phyloP scores from a whole-genome alignment of 1,284 basidiomycete genomes.

The Tilletia horrida region DNA sequence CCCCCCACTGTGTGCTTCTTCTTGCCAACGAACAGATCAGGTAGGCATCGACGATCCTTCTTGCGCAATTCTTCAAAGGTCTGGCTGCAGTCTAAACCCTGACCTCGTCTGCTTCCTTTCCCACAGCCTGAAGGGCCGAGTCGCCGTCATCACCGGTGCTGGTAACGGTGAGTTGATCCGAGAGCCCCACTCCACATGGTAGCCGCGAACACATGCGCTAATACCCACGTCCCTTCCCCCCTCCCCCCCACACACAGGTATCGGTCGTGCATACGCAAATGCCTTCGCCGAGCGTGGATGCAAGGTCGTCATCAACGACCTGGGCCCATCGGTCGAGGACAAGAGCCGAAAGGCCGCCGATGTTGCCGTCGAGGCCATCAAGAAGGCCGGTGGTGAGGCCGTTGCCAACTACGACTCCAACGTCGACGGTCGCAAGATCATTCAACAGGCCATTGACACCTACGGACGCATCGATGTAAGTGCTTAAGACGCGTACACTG shows the following conservation, averaged over 20 bases:
- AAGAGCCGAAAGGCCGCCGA: conserved; percentile 84
- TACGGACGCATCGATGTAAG: conserved; percentile 69
- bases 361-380: conserved; percentile 81
- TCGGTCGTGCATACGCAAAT: conserved; percentile 26
- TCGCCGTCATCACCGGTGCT: conserved; percentile 89
- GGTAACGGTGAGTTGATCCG: conserved; percentile 69
- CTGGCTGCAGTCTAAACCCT: background rate
- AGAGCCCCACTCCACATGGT: too few species aligned
- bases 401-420: conserved; percentile 79
- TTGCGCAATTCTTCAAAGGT: too few species aligned
- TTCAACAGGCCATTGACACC: conserved; percentile 79
- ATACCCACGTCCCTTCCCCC: background rate
- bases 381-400: conserved; percentile 63
- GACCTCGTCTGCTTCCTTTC: background rate
- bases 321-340: conserved; percentile 70
- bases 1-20: background rate
- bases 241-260: conserved; percentile 6
- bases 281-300: conserved; percentile 37
- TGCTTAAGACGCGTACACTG: background rate
- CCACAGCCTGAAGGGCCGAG: conserved; percentile 76
- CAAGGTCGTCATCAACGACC: conserved; percentile 52
- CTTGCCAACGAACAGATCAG: conserved; percentile 11
- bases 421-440: conserved; percentile 79
- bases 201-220: too few species aligned
- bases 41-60: background rate